Base-by-base conservation (phyloP, 805 yeast species). In the Lipomyces sp. region DNA sequence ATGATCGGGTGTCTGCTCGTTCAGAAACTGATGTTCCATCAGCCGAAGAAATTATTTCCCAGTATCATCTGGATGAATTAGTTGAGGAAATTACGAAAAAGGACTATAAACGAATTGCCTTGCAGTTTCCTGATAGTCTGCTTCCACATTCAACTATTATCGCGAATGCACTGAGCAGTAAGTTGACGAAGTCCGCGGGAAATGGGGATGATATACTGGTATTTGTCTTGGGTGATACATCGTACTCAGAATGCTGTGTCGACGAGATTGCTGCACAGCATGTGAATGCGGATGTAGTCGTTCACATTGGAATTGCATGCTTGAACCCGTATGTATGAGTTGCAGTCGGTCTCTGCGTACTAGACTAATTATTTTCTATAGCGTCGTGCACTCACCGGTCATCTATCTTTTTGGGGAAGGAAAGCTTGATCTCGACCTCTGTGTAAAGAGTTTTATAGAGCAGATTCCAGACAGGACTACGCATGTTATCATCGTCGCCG, bases 251-350 rank as follows among this genome's bases (percentile, higher is more conserved):
- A 0, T 95, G 99, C 77, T 95, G 99, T 78, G 89, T 94, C 10
- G 99, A 95, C 77, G 98, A 93, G 74, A 96, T 94, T 34, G 98
- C 99, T 0, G 96, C 97, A 0, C 93, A 90, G 74, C 99, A 95
- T 77, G 96, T 94, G 15, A 75, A 80, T 5, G 92, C 95, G 5
- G 97, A 94, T 69, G 78, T 90, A 3, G 91, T 95, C 35, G 86
- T 93, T 1, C 99, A 95, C 77, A 91, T 93, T 77, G 99, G 99
- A 2, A 96, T 92, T 75, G 94, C 98, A 0, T 95, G 99, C 77
- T 78, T 95, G 74, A 92, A 89, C 72, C 89, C 92, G 0, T 66
- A n/a, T 33, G 67, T 59, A 33, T 45, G 50, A 24, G 24, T 37
- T 18, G 24, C 18, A 30, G n/a, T 15, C n/a, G n/a, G 13, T 35